Evolutionary conservation across 2,329 filamentous ascomycete species (phyloP).

Genomic region (Lithohypha guttulata): DNA sequence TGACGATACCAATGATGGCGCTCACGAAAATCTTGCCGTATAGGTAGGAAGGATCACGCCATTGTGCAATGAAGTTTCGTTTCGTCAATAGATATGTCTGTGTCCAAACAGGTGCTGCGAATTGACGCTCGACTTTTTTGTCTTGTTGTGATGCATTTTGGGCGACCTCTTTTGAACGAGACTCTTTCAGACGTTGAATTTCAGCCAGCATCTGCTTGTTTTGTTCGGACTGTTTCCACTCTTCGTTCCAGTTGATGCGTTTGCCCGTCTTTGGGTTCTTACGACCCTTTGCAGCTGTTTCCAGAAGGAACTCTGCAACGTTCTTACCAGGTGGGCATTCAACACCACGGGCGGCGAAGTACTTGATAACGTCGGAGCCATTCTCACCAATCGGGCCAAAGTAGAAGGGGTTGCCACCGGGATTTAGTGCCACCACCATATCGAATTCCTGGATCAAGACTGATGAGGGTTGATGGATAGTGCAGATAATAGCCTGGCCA

Average conservation of each 20-base stretch:
- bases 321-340: conserved; percentile 57
- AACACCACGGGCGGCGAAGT: conserved; percentile 56
- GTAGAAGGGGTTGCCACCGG: conserved; percentile 60
- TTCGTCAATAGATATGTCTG: conserved; percentile 59
- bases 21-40: conserved; percentile 66
- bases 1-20: conserved; percentile 64
- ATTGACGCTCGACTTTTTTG: conserved; percentile 38
- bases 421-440: conserved; percentile 59
- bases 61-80: conserved; percentile 61
- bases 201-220: conserved; percentile 49
- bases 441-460: conserved; percentile 63
- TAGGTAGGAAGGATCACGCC: conserved; percentile 65
- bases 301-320: conserved; percentile 55
- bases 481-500: conserved; percentile 62
- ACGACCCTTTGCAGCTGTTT: conserved; percentile 50
- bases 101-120: conserved; percentile 51
- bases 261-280: conserved; percentile 42
- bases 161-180: conserved; percentile 37
- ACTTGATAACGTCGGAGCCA: conserved; percentile 53
- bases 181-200: conserved; percentile 52
- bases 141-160: not conserved
- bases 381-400: conserved; percentile 62
- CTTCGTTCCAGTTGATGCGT: conserved; percentile 60
- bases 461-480: conserved; percentile 62
- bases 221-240: conserved; percentile 58